A percentile compares a stretch with the other conserved stretches of the same genome.
Conservation (phyloP, 345 rosid species). For the Corchorus olitorius region DNA sequence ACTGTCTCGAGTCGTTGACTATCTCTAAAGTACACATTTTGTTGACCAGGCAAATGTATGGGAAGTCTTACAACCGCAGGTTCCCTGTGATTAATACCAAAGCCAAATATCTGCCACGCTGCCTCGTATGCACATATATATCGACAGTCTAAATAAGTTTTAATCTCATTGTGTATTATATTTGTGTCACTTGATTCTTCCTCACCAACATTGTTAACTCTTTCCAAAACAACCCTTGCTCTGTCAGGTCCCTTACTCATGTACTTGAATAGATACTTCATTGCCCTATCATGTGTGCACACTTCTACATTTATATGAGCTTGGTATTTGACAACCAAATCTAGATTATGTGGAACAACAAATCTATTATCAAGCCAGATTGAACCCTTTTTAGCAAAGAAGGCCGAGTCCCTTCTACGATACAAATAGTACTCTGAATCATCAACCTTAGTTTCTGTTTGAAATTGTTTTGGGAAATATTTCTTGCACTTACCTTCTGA, state of each 20-base stretch:
- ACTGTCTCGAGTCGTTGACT: not conserved
- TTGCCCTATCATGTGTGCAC: not conserved
- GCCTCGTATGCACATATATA: not conserved
- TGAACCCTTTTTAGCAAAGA: too few relatives aligned
- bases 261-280: not conserved
- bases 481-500: too few relatives aligned
- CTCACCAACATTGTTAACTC: too few relatives aligned
- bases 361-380: not conserved
- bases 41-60: not conserved
- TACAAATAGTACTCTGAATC: too few relatives aligned
- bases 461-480: too few relatives aligned
- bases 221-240: not conserved
- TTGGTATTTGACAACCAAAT: not conserved
- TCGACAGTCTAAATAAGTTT: not conserved
- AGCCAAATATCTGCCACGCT: not conserved
- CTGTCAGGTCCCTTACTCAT: not conserved
- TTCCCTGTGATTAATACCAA: too few relatives aligned
- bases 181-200: too few relatives aligned
- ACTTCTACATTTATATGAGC: not conserved
- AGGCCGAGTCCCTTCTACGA: too few relatives aligned
- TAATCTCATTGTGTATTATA: not conserved
- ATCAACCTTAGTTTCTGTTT: too few relatives aligned
- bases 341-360: not conserved
- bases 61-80: not conserved
- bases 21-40: not conserved